phyloP scores from a whole-genome alignment of 2,329 filamentous ascomycete species.

The Aspergillus sp. region DNA sequence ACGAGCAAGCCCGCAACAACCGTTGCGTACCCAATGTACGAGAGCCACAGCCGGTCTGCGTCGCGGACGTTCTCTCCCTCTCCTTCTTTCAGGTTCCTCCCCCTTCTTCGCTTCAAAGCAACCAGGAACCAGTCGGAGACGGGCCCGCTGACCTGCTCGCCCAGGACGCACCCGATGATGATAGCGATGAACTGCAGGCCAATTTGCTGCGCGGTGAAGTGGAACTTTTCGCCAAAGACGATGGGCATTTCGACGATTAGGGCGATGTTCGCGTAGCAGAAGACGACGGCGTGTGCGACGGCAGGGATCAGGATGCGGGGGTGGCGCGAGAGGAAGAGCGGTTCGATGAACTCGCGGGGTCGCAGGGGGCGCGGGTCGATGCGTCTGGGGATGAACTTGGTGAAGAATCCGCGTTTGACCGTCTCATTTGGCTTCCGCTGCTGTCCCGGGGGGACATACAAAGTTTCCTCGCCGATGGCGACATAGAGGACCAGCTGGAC shows the following conservation, averaged over 20 bases:
- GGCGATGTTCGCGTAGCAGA: slow-evolving; percentile 59
- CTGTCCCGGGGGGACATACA: slow-evolving; percentile 43
- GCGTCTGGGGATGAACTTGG: slow-evolving; percentile 44
- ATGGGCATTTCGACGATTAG: slow-evolving; percentile 64
- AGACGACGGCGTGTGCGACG: slow-evolving; percentile 61
- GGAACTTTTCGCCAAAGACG: slow-evolving; percentile 60
- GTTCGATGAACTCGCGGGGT: slow-evolving; percentile 56
- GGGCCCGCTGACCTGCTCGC: slow-evolving; percentile 62
- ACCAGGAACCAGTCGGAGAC: slow-evolving; percentile 58
- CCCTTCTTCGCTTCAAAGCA: slow-evolving; percentile 32
- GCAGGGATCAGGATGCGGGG: slow-evolving; percentile 58
- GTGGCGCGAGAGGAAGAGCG: slow-evolving; percentile 52
- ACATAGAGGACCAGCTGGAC: slow-evolving; percentile 62
- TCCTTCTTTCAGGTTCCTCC: too few species aligned
- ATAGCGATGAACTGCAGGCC: slow-evolving; percentile 63
- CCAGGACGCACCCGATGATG: slow-evolving; percentile 61
- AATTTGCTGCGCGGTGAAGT: slow-evolving; percentile 61
- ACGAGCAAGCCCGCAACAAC: slow-evolving; percentile 58
- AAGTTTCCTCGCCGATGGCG: slow-evolving; percentile 60
- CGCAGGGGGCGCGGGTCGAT: slow-evolving; percentile 59
- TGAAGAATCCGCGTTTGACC: slow-evolving; percentile 52
- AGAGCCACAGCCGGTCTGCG: slow-evolving; percentile 62
- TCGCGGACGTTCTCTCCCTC: slow-evolving; percentile 37
- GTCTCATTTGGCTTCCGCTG: slow-evolving; percentile 30
- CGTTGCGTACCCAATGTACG: slow-evolving; percentile 57